phyloP scores from a whole-genome alignment of 2,329 filamentous ascomycete genomes.

The Epichloe sp. region DNA sequence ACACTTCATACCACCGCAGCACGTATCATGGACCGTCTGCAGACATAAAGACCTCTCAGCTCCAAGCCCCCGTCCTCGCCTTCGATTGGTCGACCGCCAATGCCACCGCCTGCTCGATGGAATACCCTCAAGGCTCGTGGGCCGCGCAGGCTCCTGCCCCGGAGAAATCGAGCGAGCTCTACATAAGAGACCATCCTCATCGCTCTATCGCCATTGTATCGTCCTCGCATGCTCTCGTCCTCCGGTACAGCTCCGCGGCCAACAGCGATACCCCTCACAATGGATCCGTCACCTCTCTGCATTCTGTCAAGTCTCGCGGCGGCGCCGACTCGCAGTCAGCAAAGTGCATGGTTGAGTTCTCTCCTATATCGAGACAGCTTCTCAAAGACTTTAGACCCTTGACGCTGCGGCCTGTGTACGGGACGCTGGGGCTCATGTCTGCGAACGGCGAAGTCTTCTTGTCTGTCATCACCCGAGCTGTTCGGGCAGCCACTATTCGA shows the following conservation, averaged over 20 bases:
- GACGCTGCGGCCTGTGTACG: constrained; percentile 61
- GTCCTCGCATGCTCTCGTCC: constrained; percentile 65
- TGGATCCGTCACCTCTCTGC: constrained; percentile 42
- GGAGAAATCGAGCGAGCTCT: constrained; percentile 59
- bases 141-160: constrained; percentile 33
- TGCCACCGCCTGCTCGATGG: constrained; percentile 25
- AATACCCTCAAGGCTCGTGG: constrained; percentile 32
- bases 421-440: constrained; percentile 78
- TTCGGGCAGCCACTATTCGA: constrained; percentile 66
- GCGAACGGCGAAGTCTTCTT: constrained; percentile 78
- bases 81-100: constrained; percentile 6
- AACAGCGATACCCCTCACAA: constrained; percentile 41
- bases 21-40: constrained; percentile 10
- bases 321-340: constrained; percentile 32
- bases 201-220: constrained; percentile 81
- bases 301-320: constrained; percentile 30
- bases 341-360: constrained; percentile 83
- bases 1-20: background rate
- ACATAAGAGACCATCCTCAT: constrained; percentile 76
- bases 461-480: constrained; percentile 71
- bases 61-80: background rate
- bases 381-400: constrained; percentile 66
- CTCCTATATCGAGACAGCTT: constrained; percentile 48
- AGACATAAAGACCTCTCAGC: constrained; percentile 4
- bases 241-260: constrained; percentile 62